These are phyloP conservation scores for Nicotiana rustica DNA, from an alignment of 305 asterid genomes.

Conservation along the genomic window DNA sequence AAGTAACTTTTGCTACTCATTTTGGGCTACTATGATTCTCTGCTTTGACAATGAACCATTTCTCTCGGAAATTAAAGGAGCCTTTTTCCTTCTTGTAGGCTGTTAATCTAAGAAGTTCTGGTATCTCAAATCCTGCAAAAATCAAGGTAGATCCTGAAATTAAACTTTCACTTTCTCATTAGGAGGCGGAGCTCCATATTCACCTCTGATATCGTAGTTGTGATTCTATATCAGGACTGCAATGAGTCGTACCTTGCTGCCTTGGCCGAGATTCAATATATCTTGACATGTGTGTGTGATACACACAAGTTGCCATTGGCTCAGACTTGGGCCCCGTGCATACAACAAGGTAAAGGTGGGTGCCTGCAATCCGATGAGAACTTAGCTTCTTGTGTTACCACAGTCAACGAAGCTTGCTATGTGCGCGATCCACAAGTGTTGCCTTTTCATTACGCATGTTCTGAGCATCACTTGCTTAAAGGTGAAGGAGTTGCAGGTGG, in stretches of 20 bases:
- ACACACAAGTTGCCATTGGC: conserved; percentile 73
- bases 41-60: background rate
- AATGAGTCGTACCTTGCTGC: conserved; percentile 63
- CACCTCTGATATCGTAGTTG: conserved; percentile 33
- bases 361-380: conserved; percentile 74
- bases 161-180: conserved; percentile 14
- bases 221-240: conserved; percentile 56
- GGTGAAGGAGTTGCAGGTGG: conserved; percentile 80
- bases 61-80: background rate
- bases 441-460: conserved; percentile 76
- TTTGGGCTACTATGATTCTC: background rate
- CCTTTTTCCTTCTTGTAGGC: conserved; percentile 54
- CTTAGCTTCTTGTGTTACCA: conserved; percentile 64
- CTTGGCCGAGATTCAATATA: conserved; percentile 64
- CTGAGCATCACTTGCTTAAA: conserved; percentile 73
- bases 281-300: conserved; percentile 64
- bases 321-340: conserved; percentile 83
- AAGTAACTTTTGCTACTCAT: background rate
- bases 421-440: conserved; percentile 61
- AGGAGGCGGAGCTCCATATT: conserved; percentile 19
- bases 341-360: conserved; percentile 69
- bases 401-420: conserved; percentile 71
- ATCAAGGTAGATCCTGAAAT: conserved; percentile 54
- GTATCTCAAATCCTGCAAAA: conserved; percentile 49
- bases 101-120: conserved; percentile 73